Conservation (phyloP, 495 filamentous ascomycete species). For the Podospora pseudocomata region DNA sequence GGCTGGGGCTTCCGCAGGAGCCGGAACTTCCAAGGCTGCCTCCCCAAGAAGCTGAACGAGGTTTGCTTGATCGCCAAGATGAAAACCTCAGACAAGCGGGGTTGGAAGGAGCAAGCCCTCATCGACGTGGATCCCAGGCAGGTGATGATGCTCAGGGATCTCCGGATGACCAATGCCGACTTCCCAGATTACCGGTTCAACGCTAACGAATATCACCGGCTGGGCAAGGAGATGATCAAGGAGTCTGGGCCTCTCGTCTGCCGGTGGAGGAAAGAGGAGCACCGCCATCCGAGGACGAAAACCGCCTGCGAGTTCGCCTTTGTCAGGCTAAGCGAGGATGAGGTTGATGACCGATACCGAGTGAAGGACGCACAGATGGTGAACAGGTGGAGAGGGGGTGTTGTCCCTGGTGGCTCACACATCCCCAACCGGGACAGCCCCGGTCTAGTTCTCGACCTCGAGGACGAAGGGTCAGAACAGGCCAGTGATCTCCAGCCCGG, state of each 20-base stretch:
- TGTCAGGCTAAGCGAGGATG: conserved; percentile 22
- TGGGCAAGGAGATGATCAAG: conserved; percentile 24
- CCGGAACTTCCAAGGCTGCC: not conserved
- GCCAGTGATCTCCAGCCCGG: conserved; percentile 12
- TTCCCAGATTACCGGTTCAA: conserved; percentile 41
- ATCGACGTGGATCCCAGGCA: conserved; percentile 39
- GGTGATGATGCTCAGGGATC: conserved; percentile 36
- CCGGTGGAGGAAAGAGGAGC: conserved; percentile 31
- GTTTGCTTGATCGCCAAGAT: conserved; percentile 50
- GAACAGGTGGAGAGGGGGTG: conserved; percentile 40
- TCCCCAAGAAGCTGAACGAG: conserved; percentile 24
- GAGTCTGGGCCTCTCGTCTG: conserved; percentile 38
- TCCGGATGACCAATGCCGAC: conserved; percentile 51
- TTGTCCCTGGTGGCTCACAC: conserved; percentile 36
- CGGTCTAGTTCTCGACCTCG: conserved; percentile 12
- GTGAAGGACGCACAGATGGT: conserved; percentile 14
- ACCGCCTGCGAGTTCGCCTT: conserved; percentile 35
- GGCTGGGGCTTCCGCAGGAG: conserved; percentile 12
- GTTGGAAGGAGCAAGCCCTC: conserved; percentile 40
- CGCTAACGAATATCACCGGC: not conserved
- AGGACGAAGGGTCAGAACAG: not conserved
- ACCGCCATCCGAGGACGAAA: conserved; percentile 22
- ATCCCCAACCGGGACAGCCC: not conserved
- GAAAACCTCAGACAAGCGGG: conserved; percentile 39
- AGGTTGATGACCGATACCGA: conserved; percentile 18